These are phyloP conservation scores for Syncephalastrum racemosum DNA, from an alignment of 371 early-diverging fungal species.

Conservation along the genomic window DNA sequence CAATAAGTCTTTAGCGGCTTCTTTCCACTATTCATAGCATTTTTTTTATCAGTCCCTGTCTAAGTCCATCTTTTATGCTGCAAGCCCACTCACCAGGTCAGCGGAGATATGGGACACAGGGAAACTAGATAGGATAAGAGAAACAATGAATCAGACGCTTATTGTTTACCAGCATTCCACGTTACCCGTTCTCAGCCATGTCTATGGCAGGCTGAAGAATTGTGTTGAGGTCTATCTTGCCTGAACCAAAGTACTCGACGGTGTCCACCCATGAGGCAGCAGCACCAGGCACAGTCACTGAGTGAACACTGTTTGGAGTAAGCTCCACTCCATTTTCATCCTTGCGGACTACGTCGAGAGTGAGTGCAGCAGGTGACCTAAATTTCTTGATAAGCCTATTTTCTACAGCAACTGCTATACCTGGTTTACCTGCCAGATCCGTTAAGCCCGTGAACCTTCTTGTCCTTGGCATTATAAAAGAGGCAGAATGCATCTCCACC, in stretches of 20 bases:
- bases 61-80: not conserved
- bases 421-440: constrained; percentile 67
- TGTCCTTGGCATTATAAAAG: constrained; percentile 67
- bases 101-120: constrained; percentile 43
- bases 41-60: not conserved
- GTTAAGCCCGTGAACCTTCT: constrained; percentile 65
- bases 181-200: constrained; percentile 72
- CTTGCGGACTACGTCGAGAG: constrained; percentile 39
- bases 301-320: constrained; percentile 52
- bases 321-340: constrained; percentile 33
- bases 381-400: not conserved
- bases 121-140: constrained; percentile 28
- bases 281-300: constrained; percentile 87
- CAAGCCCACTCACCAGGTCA: constrained; percentile 14
- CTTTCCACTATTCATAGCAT: constrained; percentile 52
- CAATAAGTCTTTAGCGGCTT: constrained; percentile 40
- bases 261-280: constrained; percentile 79
- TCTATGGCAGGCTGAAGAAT: constrained; percentile 72
- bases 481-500: constrained; percentile 93
- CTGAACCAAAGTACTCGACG: constrained; percentile 70
- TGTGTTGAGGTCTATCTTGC: constrained; percentile 56
- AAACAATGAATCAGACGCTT: constrained; percentile 3
- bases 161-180: not conserved
- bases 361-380: constrained; percentile 65
- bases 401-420: not conserved